Base-by-base conservation (phyloP, 306 rosid genomes). In the Amphicarpaea edgeworthii region DNA sequence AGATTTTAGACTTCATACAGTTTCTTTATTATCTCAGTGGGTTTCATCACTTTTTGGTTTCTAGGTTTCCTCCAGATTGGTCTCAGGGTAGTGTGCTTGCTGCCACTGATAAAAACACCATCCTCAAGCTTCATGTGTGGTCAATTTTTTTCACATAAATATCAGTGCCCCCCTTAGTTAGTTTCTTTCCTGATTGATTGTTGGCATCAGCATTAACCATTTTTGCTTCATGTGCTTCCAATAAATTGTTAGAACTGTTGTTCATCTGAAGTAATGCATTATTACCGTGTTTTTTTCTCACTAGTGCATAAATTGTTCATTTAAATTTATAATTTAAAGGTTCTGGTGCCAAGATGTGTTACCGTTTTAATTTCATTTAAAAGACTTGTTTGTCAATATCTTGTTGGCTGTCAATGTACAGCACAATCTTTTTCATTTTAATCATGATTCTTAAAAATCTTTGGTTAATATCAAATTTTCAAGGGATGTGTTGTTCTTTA, bases 31-130 rank as follows among this genome's bases (percentile, higher is more conserved):
- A 81, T 89, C 17, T 67, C 87, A 67, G 81, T 80, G 74, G 96
- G 89, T 55, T 90, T 90, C n/a, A 78, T 86, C 19, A 86, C 93
- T 46, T 90, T 80, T 70, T 90, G 86, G 94, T 89, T 65, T 88
- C 93, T 21, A 96, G 93, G 37, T 80, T 86, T 42, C 85, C 91
- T 34, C 84, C 90, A 1, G 90, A 88, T 70, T 79, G 91, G 15
- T 83, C 90, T 3, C 88, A 83, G 62, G 85, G 80, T 57, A 80
- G 91, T 62, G 81, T 91, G 21, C 91, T 83, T 59, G 77, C 96
- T 53, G 93, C 84, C 37, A 59, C 85, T 5, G 77, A 79, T 84
- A 30, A 30, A 30, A 30, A 30, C 16, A 87, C 83, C 17, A 90
- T 88, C 65, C 72, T 88, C 75, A 91, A 87, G 85, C 88, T 88